These are phyloP conservation scores for Blastocladiella emersonii DNA, from an alignment of 371 early-diverging fungal genomes.

Conservation along the genomic window DNA sequence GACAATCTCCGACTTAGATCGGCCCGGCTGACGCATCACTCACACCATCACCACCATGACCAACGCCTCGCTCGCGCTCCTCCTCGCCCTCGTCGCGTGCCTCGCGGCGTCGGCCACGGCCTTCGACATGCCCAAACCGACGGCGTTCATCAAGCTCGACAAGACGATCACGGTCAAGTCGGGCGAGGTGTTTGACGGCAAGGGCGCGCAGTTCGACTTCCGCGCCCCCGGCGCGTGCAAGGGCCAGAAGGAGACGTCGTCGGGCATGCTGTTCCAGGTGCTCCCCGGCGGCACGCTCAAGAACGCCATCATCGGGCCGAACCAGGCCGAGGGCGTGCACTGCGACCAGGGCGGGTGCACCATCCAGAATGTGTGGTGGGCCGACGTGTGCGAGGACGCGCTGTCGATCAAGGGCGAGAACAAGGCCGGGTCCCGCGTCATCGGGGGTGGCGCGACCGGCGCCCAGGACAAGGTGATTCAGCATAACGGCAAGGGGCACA, in stretches of 20 bases:
- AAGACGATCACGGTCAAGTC: neutral
- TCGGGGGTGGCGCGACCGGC: neutral
- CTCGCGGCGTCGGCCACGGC: neutral
- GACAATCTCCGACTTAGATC: no score
- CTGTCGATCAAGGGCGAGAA: neutral
- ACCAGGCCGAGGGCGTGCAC: neutral
- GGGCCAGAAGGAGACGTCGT: neutral
- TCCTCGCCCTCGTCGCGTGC: neutral
- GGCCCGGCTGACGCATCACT: no score
- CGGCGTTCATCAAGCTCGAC: neutral
- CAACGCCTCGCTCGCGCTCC: neutral
- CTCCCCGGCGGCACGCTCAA: neutral
- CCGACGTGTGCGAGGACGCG: neutral
- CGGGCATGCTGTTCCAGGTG: neutral
- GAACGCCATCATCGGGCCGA: neutral
- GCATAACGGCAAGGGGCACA: neutral
- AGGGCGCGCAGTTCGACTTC: neutral
- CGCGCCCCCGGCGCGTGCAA: neutral
- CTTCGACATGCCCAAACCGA: neutral
- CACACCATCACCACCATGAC: slow-evolving; percentile 13
- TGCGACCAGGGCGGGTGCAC: neutral
- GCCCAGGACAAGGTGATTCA: neutral
- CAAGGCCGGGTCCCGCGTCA: neutral
- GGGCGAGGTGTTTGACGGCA: neutral
- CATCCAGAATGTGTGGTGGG: neutral